These are phyloP conservation scores for Bondarzewia mesenterica DNA, from an alignment of 1,284 basidiomycete genomes.

Conservation along the genomic window DNA sequence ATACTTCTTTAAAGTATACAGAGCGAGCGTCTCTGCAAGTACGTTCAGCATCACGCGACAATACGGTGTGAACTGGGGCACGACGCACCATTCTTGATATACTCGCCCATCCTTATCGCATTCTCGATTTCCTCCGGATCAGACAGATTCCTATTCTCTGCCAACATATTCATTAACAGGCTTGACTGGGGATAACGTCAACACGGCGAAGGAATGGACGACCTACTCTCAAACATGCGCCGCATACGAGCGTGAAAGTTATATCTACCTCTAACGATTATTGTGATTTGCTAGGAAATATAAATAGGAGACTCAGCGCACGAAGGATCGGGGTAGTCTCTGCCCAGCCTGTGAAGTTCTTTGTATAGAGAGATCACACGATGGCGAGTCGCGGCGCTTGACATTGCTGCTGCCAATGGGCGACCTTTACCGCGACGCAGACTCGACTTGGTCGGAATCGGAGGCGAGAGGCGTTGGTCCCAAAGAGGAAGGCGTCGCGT, in stretches of 20 bases:
- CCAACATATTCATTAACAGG: background rate
- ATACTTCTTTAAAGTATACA: conserved; percentile 84
- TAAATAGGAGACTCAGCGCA: conserved; percentile 20
- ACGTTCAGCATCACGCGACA: background rate
- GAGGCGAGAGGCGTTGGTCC: background rate
- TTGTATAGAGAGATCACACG: conserved; percentile 69
- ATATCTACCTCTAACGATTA: conserved; percentile 39
- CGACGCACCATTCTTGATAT: conserved; percentile 78
- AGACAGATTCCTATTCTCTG: conserved; percentile 68
- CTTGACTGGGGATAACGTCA: background rate
- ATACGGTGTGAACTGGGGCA: background rate
- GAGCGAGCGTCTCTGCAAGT: conserved; percentile 69
- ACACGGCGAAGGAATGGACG: background rate
- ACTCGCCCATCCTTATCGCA: conserved; percentile 74
- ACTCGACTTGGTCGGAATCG: no score
- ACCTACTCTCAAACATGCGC: conserved; percentile 62
- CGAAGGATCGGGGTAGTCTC: conserved; percentile 73
- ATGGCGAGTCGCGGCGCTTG: conserved; percentile 22
- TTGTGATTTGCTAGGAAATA: conserved; percentile 3
- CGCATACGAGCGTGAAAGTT: conserved; percentile 67
- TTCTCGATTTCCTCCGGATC: conserved; percentile 71
- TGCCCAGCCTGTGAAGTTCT: conserved; percentile 67
- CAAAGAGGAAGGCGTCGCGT: no score
- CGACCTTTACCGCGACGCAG: no score
- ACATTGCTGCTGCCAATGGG: no score